These are phyloP conservation scores for Pythium guiyangense DNA, from an alignment of 352 stramenopile genomes.

Conservation along the genomic window DNA sequence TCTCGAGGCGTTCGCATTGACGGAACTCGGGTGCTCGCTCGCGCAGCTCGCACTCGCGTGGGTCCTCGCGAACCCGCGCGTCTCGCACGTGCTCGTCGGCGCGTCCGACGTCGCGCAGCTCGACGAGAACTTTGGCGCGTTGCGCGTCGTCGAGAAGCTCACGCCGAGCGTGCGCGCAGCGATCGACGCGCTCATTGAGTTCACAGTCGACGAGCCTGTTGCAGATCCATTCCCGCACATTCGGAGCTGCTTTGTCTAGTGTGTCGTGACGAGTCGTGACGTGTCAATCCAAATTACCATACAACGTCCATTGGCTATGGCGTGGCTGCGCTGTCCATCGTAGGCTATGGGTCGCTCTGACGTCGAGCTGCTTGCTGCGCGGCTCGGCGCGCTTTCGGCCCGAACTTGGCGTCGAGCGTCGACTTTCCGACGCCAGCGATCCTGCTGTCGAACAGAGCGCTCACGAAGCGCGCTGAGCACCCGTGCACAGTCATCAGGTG, in stretches of 20 bases:
- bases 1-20: slow-evolving; percentile 19
- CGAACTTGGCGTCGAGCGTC: too few relatives aligned
- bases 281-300: too few relatives aligned
- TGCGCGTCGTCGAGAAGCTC: slow-evolving; percentile 31
- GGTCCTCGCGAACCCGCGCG: slow-evolving; percentile 28
- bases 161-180: slow-evolving; percentile 37
- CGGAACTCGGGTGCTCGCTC: slow-evolving; percentile 4
- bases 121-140: slow-evolving; percentile 45
- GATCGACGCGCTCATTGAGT: slow-evolving; percentile 43
- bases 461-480: too few relatives aligned
- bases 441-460: too few relatives aligned
- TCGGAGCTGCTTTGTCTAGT: slow-evolving; percentile 5
- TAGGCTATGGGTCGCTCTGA: too few relatives aligned
- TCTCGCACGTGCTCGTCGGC: slow-evolving; percentile 30
- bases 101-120: slow-evolving; percentile 40
- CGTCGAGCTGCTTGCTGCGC: too few relatives aligned
- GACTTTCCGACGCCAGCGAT: too few relatives aligned
- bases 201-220: slow-evolving; percentile 4
- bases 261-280: too few relatives aligned
- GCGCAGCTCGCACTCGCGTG: slow-evolving; percentile 39
- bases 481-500: too few relatives aligned
- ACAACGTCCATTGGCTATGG: too few relatives aligned
- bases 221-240: slow-evolving; percentile 1
- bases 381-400: too few relatives aligned
- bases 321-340: too few relatives aligned